Base-by-base conservation (phyloP, 108 stramenopile species). In the Nannochloropsis gaditana region DNA sequence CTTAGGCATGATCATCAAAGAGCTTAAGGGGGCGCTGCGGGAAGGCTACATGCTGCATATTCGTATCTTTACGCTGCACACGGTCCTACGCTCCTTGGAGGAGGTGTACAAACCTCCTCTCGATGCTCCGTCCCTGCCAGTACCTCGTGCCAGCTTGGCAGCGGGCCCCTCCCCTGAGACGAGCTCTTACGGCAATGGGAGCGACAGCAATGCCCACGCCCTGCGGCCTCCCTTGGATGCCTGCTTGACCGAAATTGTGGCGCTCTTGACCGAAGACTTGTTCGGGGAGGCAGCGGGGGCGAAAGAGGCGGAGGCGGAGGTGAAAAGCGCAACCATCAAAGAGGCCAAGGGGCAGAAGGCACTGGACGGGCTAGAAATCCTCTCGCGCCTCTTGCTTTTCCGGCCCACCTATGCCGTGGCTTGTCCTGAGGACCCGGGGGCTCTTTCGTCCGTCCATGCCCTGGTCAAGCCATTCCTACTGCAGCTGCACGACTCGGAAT, bases 1-100 rank as follows among this genome's bases (percentile, higher is more conserved):
- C 87, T 92, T 94, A 45, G 89, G 91, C 45, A 59, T 95, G 81
- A 91, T 96, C 43, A 81, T 96, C 17, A 90, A 93, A 82, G 94
- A 96, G 86, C 84, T 99, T 43, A 42, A 82, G 45, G 44, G 82
- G 19, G 59, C 94, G 9, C 92, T 99, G 50, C 92, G 87, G 43
- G 94, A 95, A 79, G 98, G 98, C 42, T 99, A 96, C 88, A 93
- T 95, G 80, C 84, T 87, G 41, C 90, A 91, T 85, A 90, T 91
- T 41, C 83, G 85, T 9, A 87, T 43, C 2, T 91, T 88, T 45
- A 90, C 90, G 31, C 79, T 90, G 43, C 88, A 87, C 82, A 44
- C 85, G 45, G 84, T 91, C 44, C 85, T 91, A 43, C 47, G 84
- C 8, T 42, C 82, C 19, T 42, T 91, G 44, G 80, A 85, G n/a